These are phyloP conservation scores for Ceratocystis cubensis DNA, from an alignment of 2,329 filamentous ascomycete genomes.

Conservation along the genomic window DNA sequence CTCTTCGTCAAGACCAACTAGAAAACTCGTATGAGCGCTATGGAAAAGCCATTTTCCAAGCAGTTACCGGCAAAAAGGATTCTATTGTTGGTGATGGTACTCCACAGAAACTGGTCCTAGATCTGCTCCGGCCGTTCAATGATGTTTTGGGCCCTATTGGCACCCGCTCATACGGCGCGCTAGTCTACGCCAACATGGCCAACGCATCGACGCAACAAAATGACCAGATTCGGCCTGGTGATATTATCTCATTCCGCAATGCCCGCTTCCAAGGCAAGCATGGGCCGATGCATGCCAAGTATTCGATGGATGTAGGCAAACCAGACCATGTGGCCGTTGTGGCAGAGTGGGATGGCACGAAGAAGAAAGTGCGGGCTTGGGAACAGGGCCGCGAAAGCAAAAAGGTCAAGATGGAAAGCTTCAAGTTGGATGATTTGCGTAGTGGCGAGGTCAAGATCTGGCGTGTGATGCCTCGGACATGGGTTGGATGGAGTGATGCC, in stretches of 20 bases:
- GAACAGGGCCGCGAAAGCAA: slow-evolving; percentile 89
- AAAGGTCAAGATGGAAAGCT: slow-evolving; percentile 89
- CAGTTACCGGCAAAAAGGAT: slow-evolving; percentile 60
- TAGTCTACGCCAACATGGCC: slow-evolving; percentile 88
- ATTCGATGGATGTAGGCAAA: slow-evolving; percentile 75
- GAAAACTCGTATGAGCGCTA: slow-evolving; percentile 74
- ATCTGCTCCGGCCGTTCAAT: slow-evolving; percentile 61
- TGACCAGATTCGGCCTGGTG: slow-evolving; percentile 85
- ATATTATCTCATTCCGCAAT: slow-evolving; percentile 86
- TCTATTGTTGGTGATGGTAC: slow-evolving; percentile 74
- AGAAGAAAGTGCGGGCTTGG: slow-evolving; percentile 93
- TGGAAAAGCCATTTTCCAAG: slow-evolving; percentile 63
- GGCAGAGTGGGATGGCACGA: slow-evolving; percentile 93
- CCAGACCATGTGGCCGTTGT: slow-evolving; percentile 83
- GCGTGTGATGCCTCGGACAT: slow-evolving; percentile 82
- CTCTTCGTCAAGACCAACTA: slow-evolving; percentile 81
- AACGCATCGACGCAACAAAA: slow-evolving; percentile 83
- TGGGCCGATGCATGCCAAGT: slow-evolving; percentile 90
- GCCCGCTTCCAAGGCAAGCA: slow-evolving; percentile 91
- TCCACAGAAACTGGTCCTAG: slow-evolving; percentile 61
- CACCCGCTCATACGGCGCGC: slow-evolving; percentile 76
- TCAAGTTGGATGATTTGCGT: slow-evolving; percentile 79
- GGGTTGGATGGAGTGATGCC: slow-evolving; percentile 68
- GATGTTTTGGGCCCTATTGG: slow-evolving; percentile 73
- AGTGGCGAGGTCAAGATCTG: slow-evolving; percentile 95